Evolutionary conservation across 495 filamentous ascomycete genomes (phyloP).

Genomic region (Aspergillus avenaceus): DNA sequence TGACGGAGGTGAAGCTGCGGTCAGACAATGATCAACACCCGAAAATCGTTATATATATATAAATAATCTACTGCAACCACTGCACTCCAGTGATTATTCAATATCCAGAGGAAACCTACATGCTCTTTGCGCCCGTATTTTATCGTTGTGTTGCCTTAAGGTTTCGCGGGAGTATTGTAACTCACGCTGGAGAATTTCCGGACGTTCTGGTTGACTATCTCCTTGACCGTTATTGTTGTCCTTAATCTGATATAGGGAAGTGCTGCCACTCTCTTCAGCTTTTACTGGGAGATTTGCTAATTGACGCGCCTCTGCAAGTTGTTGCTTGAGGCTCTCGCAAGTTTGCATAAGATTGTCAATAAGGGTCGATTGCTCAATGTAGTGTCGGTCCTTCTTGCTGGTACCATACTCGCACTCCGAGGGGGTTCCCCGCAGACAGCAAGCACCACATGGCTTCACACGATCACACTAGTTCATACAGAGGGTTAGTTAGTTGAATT

Average conservation of each 20-base stretch:
- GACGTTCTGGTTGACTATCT: neutral
- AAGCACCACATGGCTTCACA: conserved; percentile 26
- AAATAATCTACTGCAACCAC: neutral
- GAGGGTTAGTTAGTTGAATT: neutral
- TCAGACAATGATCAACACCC: neutral
- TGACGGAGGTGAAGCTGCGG: neutral
- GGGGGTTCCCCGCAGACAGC: conserved; percentile 24
- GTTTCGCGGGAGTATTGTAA: neutral
- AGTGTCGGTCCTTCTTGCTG: conserved; percentile 24
- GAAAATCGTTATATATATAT: neutral
- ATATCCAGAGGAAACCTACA: neutral
- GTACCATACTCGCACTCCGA: conserved; percentile 27
- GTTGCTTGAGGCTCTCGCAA: conserved; percentile 15
- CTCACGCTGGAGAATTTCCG: neutral
- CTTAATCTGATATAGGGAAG: neutral
- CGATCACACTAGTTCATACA: conserved; percentile 18
- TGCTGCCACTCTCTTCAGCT: conserved; percentile 6
- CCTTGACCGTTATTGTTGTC: neutral
- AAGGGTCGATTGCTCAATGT: conserved; percentile 21
- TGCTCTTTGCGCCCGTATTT: neutral
- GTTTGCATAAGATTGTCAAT: conserved; percentile 21
- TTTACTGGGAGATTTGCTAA: conserved; percentile 14
- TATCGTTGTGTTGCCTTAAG: neutral
- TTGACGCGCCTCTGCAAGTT: conserved; percentile 18
- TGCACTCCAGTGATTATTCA: neutral